Evolutionary conservation across 225 moss, liverwort and hornwort genomes (phyloP).

Genomic region (Bryoerythrophyllum caledonicum): DNA sequence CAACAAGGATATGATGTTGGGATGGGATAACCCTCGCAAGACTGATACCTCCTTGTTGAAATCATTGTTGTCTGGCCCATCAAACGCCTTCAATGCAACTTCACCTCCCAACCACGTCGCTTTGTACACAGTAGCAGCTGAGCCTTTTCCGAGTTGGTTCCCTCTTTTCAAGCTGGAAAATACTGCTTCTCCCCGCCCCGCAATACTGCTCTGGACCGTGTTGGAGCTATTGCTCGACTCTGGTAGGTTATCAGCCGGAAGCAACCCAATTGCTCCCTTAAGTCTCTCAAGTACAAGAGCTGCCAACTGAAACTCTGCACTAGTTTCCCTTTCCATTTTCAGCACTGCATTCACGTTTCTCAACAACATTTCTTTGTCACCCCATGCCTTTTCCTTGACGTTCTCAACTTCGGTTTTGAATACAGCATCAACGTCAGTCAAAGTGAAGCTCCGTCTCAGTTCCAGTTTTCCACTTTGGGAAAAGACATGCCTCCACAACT

Average conservation of each 20-base stretch:
- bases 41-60: neutral
- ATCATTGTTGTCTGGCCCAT: neutral
- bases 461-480: neutral
- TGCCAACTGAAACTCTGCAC: neutral
- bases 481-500: neutral
- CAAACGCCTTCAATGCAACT: neutral
- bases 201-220: neutral
- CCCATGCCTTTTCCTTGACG: neutral
- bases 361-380: neutral
- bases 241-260: neutral
- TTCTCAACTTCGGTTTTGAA: neutral
- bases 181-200: neutral
- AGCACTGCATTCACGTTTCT: neutral
- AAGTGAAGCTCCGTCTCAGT: neutral
- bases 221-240: neutral
- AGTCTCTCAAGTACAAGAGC: conserved; percentile 3
- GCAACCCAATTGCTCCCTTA: neutral
- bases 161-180: neutral
- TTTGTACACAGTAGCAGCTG: neutral
- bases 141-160: neutral
- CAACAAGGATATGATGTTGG: too few relatives aligned
- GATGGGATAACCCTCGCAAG: neutral
- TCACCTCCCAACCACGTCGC: conserved; percentile 13
- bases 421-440: neutral
- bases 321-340: neutral